Evolutionary conservation across 345 rosid species (phyloP).

Genomic region (Syzygium oleosum): DNA sequence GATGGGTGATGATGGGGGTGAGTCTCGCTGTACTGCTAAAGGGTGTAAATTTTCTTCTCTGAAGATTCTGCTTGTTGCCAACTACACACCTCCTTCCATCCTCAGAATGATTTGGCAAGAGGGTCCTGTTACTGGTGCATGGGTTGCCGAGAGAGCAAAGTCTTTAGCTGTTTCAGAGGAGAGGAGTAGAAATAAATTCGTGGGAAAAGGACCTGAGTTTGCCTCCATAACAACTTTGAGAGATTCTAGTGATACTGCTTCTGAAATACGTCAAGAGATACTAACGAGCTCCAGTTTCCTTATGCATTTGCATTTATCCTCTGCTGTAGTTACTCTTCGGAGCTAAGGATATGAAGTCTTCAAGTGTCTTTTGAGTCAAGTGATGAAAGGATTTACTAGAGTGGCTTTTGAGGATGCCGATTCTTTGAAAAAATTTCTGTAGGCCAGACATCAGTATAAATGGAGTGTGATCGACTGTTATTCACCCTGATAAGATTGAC

Average conservation of each 20-base stretch:
- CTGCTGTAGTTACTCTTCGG: slow-evolving; percentile 32
- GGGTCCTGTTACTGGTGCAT: slow-evolving; percentile 41
- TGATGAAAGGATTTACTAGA: slow-evolving; percentile 29
- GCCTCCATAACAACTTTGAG: slow-evolving; percentile 47
- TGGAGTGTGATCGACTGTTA: slow-evolving; percentile 62
- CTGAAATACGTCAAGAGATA: slow-evolving; percentile 49
- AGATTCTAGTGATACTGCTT: slow-evolving; percentile 40
- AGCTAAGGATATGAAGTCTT: slow-evolving; percentile 40
- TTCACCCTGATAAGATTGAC: slow-evolving; percentile 48
- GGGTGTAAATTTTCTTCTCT: slow-evolving; percentile 33
- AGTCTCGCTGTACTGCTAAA: neutral
- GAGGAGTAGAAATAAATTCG: slow-evolving; percentile 29
- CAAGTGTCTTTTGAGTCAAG: slow-evolving; percentile 34
- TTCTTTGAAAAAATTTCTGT: slow-evolving; percentile 13
- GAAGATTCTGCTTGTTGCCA: slow-evolving; percentile 40
- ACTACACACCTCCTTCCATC: slow-evolving; percentile 35
- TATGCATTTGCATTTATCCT: slow-evolving; percentile 46
- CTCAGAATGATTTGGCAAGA: slow-evolving; percentile 78
- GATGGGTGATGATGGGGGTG: slow-evolving; percentile 10
- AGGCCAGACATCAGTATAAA: slow-evolving; percentile 48
- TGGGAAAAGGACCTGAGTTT: slow-evolving; percentile 56
- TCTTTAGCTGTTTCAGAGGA: slow-evolving; percentile 51
- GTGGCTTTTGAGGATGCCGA: slow-evolving; percentile 15
- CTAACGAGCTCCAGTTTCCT: slow-evolving; percentile 53
- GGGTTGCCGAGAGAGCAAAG: slow-evolving; percentile 71